Percentiles rank a stretch among this genome's conserved stretches.
These are phyloP conservation scores for Alternaria hordeiaustralica DNA, from an alignment of 2,329 filamentous ascomycete genomes.

Conservation along the genomic window DNA sequence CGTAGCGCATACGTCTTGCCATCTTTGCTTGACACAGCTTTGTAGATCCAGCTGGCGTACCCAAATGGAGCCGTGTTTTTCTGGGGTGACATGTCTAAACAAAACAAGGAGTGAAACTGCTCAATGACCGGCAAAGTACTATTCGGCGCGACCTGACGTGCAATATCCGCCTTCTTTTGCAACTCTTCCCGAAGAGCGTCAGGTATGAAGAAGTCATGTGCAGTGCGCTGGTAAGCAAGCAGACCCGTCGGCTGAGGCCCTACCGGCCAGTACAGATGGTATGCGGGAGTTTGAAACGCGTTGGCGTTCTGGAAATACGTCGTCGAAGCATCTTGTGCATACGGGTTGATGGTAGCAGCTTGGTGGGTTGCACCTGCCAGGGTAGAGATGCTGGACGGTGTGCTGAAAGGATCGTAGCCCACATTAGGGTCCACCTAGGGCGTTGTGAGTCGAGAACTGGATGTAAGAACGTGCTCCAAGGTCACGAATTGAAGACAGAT, in stretches of 20 bases:
- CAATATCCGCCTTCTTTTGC: slow-evolving; percentile 85
- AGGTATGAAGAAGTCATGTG: slow-evolving; percentile 90
- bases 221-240: slow-evolving; percentile 81
- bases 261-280: slow-evolving; percentile 90
- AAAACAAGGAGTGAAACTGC: slow-evolving; percentile 90
- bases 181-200: slow-evolving; percentile 87
- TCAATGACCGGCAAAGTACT: slow-evolving; percentile 79
- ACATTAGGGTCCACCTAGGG: slow-evolving; percentile 45
- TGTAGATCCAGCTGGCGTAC: slow-evolving; percentile 93
- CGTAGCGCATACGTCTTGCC: slow-evolving; percentile 87
- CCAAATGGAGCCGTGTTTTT: slow-evolving; percentile 83
- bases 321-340: slow-evolving; percentile 73
- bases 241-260: slow-evolving; percentile 83
- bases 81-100: slow-evolving; percentile 80
- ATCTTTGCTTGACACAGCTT: slow-evolving; percentile 86
- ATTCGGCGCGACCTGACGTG: slow-evolving; percentile 82
- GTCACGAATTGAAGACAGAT: neutral
- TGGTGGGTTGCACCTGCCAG: slow-evolving; percentile 48
- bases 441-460: slow-evolving; percentile 6
- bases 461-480: neutral
- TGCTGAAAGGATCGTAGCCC: slow-evolving; percentile 55
- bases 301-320: slow-evolving; percentile 70
- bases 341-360: slow-evolving; percentile 64
- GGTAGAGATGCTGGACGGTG: slow-evolving; percentile 42
- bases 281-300: slow-evolving; percentile 64